Evolutionary conservation across 2,329 filamentous ascomycete species (phyloP), one percentile per base, ranked within the genome.

Genomic region (Xylaria sp.): DNA sequence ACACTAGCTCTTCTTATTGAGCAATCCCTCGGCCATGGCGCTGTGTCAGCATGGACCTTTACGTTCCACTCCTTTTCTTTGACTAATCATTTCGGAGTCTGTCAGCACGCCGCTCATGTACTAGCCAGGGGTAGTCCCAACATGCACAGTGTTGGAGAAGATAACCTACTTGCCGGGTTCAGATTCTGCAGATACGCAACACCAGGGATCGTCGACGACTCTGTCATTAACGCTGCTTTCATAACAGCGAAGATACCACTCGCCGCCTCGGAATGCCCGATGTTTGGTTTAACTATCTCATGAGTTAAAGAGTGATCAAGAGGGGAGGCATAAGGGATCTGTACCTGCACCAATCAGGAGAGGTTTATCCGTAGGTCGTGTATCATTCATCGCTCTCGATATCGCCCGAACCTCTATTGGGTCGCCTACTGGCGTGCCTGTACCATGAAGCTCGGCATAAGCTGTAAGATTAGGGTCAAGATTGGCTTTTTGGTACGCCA

Each of bases 221-320:
- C 72, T 2, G 68, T 70, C 67, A 73, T 73, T 51, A 73, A 43
- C 1, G 68, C 62, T 9, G 70, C 72, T 52, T 75, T 75, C 66
- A 75, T 75, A 7, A 73, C 56, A 28, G 71, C 70, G 15, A 70
- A 73, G 13, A 75, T 69, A 6, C 73, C 74, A 36, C 69, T 72
- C 8, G 74, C 74, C 2, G 73, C 75, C 36, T 77, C 75, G n/a
- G 69, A 72, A 63, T 77, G 75, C 10, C 75, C 75, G 4, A 77
- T 72, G 31, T 73, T 75, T 3, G 75, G 70, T 55, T 76, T 75
- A 28, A 75, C 67, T 71, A 28, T 56, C 18, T 3, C 1, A 2
- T 12, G 5, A 0, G 55, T 68, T 33, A 68, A 15, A 13, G 18
- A 61, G 2, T 12, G 9, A 49, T n/a, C 7, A 20, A 1, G 1